Evolutionary conservation across 1,139 yeast genomes (phyloP), one percentile per base, ranked within the genome.

Genomic region (Debaryomyces psychrophilus): DNA sequence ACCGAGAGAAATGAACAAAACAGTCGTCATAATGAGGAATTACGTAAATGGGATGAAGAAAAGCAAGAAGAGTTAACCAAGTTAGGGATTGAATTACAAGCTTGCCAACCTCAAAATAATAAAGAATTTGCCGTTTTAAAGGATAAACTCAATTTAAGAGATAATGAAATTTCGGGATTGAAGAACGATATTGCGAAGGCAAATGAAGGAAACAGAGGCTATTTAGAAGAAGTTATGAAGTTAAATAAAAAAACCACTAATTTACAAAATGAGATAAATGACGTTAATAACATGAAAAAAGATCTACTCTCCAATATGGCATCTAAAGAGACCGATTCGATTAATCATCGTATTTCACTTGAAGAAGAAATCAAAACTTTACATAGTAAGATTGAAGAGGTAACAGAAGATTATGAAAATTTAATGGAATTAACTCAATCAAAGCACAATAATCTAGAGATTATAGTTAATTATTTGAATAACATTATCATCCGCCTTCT

Each of bases 281-380:
- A 71, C 43, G 61, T 69, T 26, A 63, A 60, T 34, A 54, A 56
- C 2, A 76, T 83, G 73, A 86, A 85, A 57, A 70, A 75, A 27
- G 90, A 86, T 55, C 66, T 86, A 23, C 62, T 84, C 33, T 87
- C 85, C 7, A 86, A 86, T 55, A 73, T 86, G 79, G 67, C 84
- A 1, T 76, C 83, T 22, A 79, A 85, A 51, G 92, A 87, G 52
- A 59, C 64, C 3, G 90, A 85, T 44, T 79, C 79, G 51, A 67
- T 73, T 2, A 70, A 71, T 29, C 92, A 85, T 56, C 68, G 85
- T 4, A 71, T 72, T 37, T 54, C 64, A 2, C 70, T 79, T 31
- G 79, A 75, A 47, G 69, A 69, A 9, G 87, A 85, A 48, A 70
- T 83, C 38, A 75, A 73, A 33, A 64, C 63, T 8, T 62, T 84